phyloP scores from a whole-genome alignment of 2,329 filamentous ascomycete genomes.

The Stachybotrys elegans region DNA sequence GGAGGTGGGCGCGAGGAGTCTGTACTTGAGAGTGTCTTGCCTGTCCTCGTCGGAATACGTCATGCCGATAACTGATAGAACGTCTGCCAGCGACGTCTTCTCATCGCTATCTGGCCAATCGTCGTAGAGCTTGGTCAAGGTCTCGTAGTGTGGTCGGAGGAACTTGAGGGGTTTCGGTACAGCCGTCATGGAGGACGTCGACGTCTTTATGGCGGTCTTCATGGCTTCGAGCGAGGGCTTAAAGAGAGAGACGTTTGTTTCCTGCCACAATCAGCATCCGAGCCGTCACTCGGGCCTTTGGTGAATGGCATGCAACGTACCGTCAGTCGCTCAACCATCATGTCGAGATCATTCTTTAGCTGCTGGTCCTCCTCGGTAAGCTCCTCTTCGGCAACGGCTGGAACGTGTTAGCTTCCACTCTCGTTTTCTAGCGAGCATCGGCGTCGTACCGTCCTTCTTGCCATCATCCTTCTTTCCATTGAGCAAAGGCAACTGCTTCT shows the following conservation, averaged over 20 bases:
- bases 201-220: constrained; percentile 98
- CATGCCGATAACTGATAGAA: constrained; percentile 96
- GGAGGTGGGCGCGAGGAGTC: constrained; percentile 80
- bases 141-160: constrained; percentile 91
- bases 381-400: constrained; percentile 61
- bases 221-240: constrained; percentile 90
- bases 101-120: constrained; percentile 79
- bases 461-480: constrained; percentile 79
- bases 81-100: constrained; percentile 88
- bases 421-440: no score
- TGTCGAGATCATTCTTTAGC: constrained; percentile 94
- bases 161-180: constrained; percentile 99
- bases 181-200: constrained; percentile 98
- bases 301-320: constrained; percentile 39
- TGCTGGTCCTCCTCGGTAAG: constrained; percentile 97
- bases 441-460: constrained; percentile 42
- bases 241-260: constrained; percentile 82
- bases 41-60: constrained; percentile 96
- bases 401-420: no score
- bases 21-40: constrained; percentile 93
- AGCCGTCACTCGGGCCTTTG: background rate
- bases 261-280: constrained; percentile 46
- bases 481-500: constrained; percentile 50
- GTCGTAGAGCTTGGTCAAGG: constrained; percentile 81
- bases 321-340: constrained; percentile 93